Evolutionary conservation across 805 yeast species (phyloP).

Genomic region (Metschnikowia sp.): DNA sequence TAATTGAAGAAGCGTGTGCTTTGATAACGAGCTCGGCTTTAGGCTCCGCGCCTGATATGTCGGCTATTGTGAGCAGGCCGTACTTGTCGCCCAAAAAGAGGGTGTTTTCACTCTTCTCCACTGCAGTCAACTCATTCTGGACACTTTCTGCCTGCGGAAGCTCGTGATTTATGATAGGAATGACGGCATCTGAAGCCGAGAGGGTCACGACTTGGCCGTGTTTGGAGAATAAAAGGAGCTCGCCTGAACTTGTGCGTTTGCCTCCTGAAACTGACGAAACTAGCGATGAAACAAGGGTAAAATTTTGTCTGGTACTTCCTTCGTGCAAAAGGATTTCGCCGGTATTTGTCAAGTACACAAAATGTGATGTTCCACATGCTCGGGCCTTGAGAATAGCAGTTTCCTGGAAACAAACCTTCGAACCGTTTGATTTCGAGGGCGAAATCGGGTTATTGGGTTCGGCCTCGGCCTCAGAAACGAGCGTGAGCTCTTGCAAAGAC

Average conservation of each 20-base stretch:
- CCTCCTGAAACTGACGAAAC: conserved; percentile 5
- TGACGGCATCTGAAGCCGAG: background rate
- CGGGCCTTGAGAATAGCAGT: background rate
- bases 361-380: background rate
- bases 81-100: conserved; percentile 48
- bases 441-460: background rate
- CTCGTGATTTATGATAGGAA: background rate
- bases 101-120: conserved; percentile 32
- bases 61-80: conserved; percentile 38
- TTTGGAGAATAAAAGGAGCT: conserved; percentile 20
- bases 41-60: conserved; percentile 13
- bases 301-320: background rate
- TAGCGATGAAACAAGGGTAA: background rate
- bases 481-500: background rate
- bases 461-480: background rate
- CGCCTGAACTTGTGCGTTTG: conserved; percentile 5
- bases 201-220: conserved; percentile 19
- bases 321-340: background rate
- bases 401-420: background rate
- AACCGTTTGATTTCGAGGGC: background rate
- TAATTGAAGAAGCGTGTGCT: conserved; percentile 52
- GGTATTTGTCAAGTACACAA: conserved; percentile 3
- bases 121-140: conserved; percentile 38
- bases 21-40: conserved; percentile 27
- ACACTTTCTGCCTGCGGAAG: conserved; percentile 12